Conservation (phyloP, 371 early-diverging fungal genomes). For the Saksenaea vasiformis region DNA sequence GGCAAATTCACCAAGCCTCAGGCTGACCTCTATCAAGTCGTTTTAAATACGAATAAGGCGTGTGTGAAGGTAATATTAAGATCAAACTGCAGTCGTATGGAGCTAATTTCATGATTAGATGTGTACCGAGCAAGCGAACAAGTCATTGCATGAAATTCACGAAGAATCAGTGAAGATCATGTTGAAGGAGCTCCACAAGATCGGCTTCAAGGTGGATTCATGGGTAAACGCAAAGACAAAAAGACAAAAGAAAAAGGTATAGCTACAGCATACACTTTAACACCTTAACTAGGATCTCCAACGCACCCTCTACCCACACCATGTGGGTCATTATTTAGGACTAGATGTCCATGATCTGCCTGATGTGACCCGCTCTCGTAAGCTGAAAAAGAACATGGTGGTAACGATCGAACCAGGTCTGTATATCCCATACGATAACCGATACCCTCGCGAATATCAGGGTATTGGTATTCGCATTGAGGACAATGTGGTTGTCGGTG, state of each 20-base stretch:
- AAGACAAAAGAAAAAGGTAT: background rate
- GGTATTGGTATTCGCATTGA: conserved; percentile 96
- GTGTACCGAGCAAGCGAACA: conserved; percentile 69
- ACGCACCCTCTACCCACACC: conserved; percentile 87
- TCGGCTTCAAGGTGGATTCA: conserved; percentile 62
- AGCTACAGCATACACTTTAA: background rate
- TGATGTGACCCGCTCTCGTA: conserved; percentile 69
- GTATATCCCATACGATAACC: conserved; percentile 81
- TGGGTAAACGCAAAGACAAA: conserved; percentile 38
- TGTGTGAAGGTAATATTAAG: conserved; percentile 72
- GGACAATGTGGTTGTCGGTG: conserved; percentile 87
- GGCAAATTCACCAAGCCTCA: conserved; percentile 87
- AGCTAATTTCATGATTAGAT: conserved; percentile 28
- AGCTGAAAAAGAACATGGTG: conserved; percentile 81
- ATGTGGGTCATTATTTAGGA: conserved; percentile 94
- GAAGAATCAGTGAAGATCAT: conserved; percentile 64
- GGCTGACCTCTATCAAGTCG: conserved; percentile 80
- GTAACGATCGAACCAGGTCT: conserved; percentile 96
- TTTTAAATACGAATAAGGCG: conserved; percentile 83
- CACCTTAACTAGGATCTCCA: conserved; percentile 58
- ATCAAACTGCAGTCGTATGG: background rate
- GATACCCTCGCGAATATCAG: conserved; percentile 81
- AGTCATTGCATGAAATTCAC: conserved; percentile 86
- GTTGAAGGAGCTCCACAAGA: conserved; percentile 62
- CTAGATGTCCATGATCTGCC: conserved; percentile 93